Percentiles rank a stretch among this genome's conserved stretches.
phyloP scores from a whole-genome alignment of 2,329 filamentous ascomycete genomes.

The Metarhizium sp. region DNA sequence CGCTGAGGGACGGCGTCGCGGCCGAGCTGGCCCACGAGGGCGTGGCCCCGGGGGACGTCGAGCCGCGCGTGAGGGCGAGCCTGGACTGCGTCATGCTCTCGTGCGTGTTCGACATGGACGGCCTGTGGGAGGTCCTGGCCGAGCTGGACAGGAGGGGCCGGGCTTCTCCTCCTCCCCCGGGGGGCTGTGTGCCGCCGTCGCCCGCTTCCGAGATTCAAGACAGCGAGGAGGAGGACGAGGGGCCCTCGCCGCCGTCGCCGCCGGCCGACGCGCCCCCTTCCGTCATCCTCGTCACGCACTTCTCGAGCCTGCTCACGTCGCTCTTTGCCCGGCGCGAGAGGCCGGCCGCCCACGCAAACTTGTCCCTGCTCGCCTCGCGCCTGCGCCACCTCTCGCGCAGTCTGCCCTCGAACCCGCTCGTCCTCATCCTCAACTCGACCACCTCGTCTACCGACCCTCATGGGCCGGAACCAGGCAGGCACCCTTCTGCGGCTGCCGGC shows the following conservation, averaged over 20 bases:
- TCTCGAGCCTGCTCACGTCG: conserved; percentile 39
- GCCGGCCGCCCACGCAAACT: conserved; percentile 34
- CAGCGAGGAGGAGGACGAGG: conserved; percentile 22
- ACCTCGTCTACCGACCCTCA: conserved; percentile 10
- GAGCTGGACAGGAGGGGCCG: conserved; percentile 31
- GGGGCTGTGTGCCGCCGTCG: neutral
- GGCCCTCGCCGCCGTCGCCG: conserved; percentile 7
- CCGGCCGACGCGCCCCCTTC: conserved; percentile 1
- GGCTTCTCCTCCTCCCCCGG: no score
- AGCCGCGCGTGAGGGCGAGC: conserved; percentile 20
- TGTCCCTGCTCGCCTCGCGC: conserved; percentile 37
- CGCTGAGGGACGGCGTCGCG: conserved; percentile 30
- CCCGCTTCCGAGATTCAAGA: conserved; percentile 20
- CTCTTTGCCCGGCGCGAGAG: conserved; percentile 42
- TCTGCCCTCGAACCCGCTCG: conserved; percentile 31
- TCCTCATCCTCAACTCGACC: conserved; percentile 47
- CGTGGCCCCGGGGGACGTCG: conserved; percentile 7
- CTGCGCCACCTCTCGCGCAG: conserved; percentile 36
- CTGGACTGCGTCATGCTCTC: conserved; percentile 44
- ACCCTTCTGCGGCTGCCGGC: neutral
- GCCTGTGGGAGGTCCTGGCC: conserved; percentile 45
- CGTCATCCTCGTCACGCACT: conserved; percentile 46
- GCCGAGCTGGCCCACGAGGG: conserved; percentile 19
- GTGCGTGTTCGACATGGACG: conserved; percentile 49
- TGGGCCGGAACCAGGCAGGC: conserved; percentile 2